A percentile compares a stretch with the other conserved stretches of the same genome.
phyloP scores from a whole-genome alignment of 768 basidiomycete species.

The Tulasnella sp. region DNA sequence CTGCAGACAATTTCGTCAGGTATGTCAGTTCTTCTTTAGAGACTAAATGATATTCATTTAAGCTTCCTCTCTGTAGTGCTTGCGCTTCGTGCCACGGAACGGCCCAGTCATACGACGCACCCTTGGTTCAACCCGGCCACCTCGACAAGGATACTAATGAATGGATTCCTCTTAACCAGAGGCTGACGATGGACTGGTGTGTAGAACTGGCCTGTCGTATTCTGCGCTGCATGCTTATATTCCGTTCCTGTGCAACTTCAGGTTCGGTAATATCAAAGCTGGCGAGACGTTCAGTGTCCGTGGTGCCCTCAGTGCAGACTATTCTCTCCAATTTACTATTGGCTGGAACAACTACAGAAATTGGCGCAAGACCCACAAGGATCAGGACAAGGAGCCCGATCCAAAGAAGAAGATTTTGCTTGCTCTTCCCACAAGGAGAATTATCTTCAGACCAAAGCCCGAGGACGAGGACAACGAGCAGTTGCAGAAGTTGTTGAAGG shows the following conservation, averaged over 20 bases:
- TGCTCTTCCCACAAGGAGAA: neutral
- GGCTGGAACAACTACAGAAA: neutral
- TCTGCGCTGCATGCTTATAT: neutral
- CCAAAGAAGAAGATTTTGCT: neutral
- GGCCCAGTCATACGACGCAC: neutral
- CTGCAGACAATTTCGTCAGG: neutral
- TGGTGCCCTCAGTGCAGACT: neutral
- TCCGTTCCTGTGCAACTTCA: neutral
- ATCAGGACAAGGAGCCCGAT: neutral
- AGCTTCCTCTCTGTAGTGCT: neutral
- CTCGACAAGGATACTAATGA: neutral
- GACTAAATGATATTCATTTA: neutral
- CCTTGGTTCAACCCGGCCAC: neutral
- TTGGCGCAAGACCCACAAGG: neutral
- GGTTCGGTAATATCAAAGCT: conserved; percentile 8
- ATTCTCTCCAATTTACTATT: conserved; percentile 10
- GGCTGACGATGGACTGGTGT: conserved; percentile 9
- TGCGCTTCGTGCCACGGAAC: conserved; percentile 9
- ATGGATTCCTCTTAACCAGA: conserved; percentile 13
- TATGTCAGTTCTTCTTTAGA: neutral
- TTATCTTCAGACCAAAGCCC: conserved; percentile 5
- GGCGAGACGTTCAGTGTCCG: conserved; percentile 3
- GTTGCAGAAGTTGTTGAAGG: neutral
- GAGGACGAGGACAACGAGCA: neutral
- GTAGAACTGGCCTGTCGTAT: neutral